These are phyloP conservation scores for Ganoderma sp. DNA, from an alignment of 1,284 basidiomycete species.

Conservation along the genomic window DNA sequence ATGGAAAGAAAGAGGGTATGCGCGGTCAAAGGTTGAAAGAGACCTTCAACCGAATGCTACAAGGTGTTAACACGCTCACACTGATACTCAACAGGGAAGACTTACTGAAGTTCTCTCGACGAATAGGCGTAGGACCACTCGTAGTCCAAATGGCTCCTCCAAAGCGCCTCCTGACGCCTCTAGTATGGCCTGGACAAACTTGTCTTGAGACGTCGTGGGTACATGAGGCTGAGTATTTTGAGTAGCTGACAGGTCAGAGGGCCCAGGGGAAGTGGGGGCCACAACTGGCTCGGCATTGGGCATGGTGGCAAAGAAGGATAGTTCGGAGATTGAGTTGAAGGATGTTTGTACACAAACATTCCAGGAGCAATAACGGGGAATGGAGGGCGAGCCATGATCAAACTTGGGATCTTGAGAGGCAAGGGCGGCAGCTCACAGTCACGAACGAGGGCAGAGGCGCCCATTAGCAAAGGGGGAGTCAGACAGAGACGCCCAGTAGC, in stretches of 20 bases:
- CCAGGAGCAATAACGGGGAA: too few species aligned
- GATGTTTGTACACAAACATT: too few species aligned
- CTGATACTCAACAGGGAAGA: background rate
- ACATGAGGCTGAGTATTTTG: background rate
- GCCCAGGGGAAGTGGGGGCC: background rate
- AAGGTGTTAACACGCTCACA: background rate
- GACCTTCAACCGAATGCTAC: background rate
- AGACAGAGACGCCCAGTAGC: too few species aligned
- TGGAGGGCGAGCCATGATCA: too few species aligned
- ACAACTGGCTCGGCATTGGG: too few species aligned
- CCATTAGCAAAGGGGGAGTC: too few species aligned
- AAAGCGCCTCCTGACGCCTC: background rate
- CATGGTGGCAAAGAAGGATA: too few species aligned
- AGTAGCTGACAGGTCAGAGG: background rate
- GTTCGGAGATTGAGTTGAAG: too few species aligned
- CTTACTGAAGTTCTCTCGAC: background rate
- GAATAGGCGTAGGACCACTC: background rate
- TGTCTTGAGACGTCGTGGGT: background rate
- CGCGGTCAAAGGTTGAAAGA: background rate
- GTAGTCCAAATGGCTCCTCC: background rate
- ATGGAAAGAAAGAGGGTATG: background rate
- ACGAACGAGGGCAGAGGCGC: too few species aligned
- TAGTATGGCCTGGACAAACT: background rate
- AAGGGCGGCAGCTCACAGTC: too few species aligned
- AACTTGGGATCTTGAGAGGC: too few species aligned